Percentiles rank a stretch among this genome's conserved stretches.
phyloP scores from a whole-genome alignment of 2,329 filamentous ascomycete species.

The Ophiostoma ulmi region DNA sequence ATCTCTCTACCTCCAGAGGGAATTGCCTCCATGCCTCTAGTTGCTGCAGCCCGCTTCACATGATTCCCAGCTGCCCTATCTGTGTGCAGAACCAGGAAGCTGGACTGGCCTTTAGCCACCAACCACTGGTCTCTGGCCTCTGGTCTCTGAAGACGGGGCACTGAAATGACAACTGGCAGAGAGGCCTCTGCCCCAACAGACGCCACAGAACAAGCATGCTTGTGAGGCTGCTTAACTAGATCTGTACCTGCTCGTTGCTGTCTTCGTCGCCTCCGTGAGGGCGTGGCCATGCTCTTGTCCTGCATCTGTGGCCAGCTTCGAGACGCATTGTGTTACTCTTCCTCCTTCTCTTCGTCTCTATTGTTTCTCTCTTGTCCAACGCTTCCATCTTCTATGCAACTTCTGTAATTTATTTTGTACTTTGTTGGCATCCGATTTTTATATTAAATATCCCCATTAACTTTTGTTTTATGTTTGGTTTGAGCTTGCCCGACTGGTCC shows the following conservation, averaged over 20 bases:
- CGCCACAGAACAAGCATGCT: not conserved
- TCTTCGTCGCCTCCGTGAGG: constrained; percentile 4
- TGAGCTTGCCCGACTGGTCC: not conserved
- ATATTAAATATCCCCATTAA: not conserved
- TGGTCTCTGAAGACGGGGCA: not conserved
- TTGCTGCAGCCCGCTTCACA: not conserved
- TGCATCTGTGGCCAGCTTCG: constrained; percentile 14
- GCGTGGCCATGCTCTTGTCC: not conserved
- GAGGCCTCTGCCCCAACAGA: constrained; percentile 2
- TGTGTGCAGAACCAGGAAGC: not conserved
- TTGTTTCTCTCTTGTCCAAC: constrained; percentile 2
- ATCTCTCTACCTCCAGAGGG: not conserved
- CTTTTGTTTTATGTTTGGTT: not conserved
- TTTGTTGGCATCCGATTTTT: not conserved
- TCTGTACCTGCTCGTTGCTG: not conserved
- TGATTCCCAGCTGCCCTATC: not conserved
- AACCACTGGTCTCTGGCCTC: not conserved
- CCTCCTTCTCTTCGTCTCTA: not conserved
- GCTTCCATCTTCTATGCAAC: not conserved
- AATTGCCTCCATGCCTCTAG: not conserved
- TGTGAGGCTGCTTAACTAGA: not conserved
- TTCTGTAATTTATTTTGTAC: constrained; percentile 9
- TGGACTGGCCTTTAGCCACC: no score
- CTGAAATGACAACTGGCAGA: not conserved
- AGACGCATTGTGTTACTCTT: constrained; percentile 8